Percentiles rank a stretch among this genome's conserved stretches.
phyloP scores from a whole-genome alignment of 805 yeast genomes.

The Candida hungchunana region DNA sequence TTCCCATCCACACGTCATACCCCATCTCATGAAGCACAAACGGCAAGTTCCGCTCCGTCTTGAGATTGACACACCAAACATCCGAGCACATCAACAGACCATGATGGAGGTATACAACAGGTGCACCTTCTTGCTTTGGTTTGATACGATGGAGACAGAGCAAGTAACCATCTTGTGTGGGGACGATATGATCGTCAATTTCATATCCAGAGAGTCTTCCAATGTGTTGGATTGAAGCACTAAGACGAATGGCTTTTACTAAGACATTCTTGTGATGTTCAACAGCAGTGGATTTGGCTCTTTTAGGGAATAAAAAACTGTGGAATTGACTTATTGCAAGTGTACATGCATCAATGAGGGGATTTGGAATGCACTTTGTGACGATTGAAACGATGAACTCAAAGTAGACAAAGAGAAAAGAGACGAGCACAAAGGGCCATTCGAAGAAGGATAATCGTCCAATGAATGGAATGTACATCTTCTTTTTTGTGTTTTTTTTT shows the following conservation, averaged over 20 bases:
- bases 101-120: conserved; percentile 81
- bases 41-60: conserved; percentile 58
- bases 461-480: conserved; percentile 33
- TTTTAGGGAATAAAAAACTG: conserved; percentile 14
- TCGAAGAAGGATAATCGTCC: conserved; percentile 45
- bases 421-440: conserved; percentile 43
- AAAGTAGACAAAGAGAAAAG: conserved; percentile 44
- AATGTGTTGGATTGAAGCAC: conserved; percentile 58
- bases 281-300: too few species aligned
- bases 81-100: conserved; percentile 90
- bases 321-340: conserved; percentile 21
- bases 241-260: conserved; percentile 32
- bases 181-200: conserved; percentile 72
- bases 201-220: conserved; percentile 64
- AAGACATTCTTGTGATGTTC: not conserved
- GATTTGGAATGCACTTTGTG: conserved; percentile 41
- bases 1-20: conserved; percentile 93
- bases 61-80: conserved; percentile 57
- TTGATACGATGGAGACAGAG: conserved; percentile 71
- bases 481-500: not conserved
- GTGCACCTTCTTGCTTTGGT: conserved; percentile 30
- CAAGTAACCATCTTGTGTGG: conserved; percentile 72
- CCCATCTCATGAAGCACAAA: conserved; percentile 74
- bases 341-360: conserved; percentile 36
- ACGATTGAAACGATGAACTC: conserved; percentile 44